phyloP scores from a whole-genome alignment of 768 basidiomycete genomes.

The Gloeopeniophorella convolvens region DNA sequence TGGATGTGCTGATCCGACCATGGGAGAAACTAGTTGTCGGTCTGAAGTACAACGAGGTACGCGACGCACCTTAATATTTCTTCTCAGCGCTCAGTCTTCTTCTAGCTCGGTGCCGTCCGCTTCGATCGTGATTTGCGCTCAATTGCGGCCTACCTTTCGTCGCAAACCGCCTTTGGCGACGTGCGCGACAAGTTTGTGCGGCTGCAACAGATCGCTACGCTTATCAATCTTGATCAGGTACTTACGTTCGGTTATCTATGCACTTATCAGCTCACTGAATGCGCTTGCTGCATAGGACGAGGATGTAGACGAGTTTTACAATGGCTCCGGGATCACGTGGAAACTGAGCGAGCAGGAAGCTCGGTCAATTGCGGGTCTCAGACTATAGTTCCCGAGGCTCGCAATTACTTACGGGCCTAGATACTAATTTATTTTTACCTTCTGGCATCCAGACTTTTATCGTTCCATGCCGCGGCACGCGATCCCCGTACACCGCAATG shows the following conservation, averaged over 20 bases:
- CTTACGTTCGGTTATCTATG: constrained; percentile 25
- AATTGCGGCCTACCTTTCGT: constrained; percentile 74
- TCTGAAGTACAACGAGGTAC: constrained; percentile 83
- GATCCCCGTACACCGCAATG: too few species aligned
- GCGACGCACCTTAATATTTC: constrained; percentile 19
- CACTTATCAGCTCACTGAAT: constrained; percentile 8
- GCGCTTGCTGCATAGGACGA: constrained; percentile 57
- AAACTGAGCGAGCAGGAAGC: constrained; percentile 75
- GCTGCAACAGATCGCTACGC: constrained; percentile 86
- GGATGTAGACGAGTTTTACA: constrained; percentile 92
- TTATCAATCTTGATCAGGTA: constrained; percentile 83
- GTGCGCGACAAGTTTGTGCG: constrained; percentile 88
- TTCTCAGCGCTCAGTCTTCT: constrained; percentile 2
- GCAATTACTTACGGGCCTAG: not conserved
- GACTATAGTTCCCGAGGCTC: not conserved
- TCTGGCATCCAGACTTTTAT: too few species aligned
- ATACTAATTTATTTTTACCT: too few species aligned
- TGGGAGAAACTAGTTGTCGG: constrained; percentile 88
- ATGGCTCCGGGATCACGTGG: constrained; percentile 88
- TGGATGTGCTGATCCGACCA: constrained; percentile 86
- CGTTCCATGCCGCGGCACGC: too few species aligned
- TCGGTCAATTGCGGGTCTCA: constrained; percentile 53
- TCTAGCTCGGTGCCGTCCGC: constrained; percentile 87
- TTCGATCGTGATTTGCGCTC: constrained; percentile 90
- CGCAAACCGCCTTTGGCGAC: constrained; percentile 86